These are phyloP conservation scores for grape (Vitis vinifera) DNA, from an alignment of 164 flowering plant species.

Conservation along the genomic window DNA sequence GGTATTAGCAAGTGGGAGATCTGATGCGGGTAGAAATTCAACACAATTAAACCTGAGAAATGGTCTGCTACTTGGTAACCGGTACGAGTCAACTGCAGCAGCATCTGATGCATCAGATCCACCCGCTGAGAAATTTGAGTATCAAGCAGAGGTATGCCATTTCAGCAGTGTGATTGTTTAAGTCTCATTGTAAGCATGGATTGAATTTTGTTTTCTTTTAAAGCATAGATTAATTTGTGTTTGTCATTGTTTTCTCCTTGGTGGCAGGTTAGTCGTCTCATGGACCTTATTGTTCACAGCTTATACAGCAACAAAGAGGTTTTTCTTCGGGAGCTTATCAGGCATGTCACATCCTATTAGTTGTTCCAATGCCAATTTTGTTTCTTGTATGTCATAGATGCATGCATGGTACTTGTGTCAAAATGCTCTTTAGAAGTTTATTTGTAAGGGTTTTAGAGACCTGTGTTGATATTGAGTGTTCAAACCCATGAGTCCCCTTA, in stretches of 20 bases:
- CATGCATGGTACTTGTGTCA: no score
- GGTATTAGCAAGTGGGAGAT: slow-evolving; percentile 27
- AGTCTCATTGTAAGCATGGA: background rate
- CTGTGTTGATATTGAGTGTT: no score
- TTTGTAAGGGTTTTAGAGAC: no score
- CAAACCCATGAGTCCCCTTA: no score
- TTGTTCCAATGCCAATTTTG: background rate
- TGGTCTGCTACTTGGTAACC: slow-evolving; percentile 31
- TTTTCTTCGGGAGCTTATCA: slow-evolving; percentile 89
- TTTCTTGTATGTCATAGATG: no score
- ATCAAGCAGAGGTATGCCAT: slow-evolving; percentile 86
- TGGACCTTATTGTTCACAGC: slow-evolving; percentile 97
- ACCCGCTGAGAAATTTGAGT: slow-evolving; percentile 79
- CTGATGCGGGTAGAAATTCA: slow-evolving; percentile 2
- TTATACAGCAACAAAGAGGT: slow-evolving; percentile 94
- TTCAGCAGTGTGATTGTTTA: background rate
- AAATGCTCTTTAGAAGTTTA: no score
- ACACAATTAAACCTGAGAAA: slow-evolving; percentile 25
- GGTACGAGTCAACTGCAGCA: slow-evolving; percentile 79
- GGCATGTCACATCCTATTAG: slow-evolving; percentile 32
- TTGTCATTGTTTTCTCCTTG: slow-evolving; percentile 1
- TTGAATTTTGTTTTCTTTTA: background rate
- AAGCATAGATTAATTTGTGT: background rate
- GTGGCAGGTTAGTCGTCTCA: slow-evolving; percentile 89
- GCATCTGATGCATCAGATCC: slow-evolving; percentile 58